Percentiles rank a stretch among this genome's conserved stretches.
Conservation (phyloP, 805 yeast species). For the Maudiozyma bulderi region DNA sequence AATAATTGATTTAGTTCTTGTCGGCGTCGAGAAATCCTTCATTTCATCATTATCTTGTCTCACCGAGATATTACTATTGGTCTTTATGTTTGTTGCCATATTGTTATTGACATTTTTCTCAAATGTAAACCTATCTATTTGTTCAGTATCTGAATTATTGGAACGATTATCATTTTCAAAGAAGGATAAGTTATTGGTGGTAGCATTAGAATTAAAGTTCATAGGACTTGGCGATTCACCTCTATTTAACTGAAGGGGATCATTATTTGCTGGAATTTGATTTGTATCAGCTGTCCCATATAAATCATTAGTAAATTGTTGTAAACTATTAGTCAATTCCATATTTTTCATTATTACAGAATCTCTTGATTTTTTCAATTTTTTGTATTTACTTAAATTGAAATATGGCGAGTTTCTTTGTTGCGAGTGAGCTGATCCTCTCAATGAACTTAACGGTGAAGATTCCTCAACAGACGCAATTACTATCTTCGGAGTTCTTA, state of each 20-base stretch:
- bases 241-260: conserved; percentile 2
- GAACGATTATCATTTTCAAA: not conserved
- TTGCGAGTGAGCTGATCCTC: not conserved
- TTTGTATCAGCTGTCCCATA: conserved; percentile 17
- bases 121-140: not conserved
- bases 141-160: not conserved
- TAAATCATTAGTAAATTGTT: conserved; percentile 29
- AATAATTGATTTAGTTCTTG: conserved; percentile 13
- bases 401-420: conserved; percentile 7
- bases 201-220: not conserved
- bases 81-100: not conserved
- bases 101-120: not conserved
- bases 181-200: conserved; percentile 1
- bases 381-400: conserved; percentile 14
- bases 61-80: not conserved
- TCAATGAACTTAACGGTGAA: conserved; percentile 12
- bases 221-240: not conserved
- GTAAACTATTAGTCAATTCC: conserved; percentile 25
- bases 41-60: conserved; percentile 3
- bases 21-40: conserved; percentile 15
- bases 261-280: not conserved
- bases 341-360: conserved; percentile 22
- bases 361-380: conserved; percentile 22
- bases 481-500: conserved; percentile 9
- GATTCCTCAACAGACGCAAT: conserved; percentile 8